Conservation (phyloP, 2,329 filamentous ascomycete species). For the Plenodomus biglobosus region DNA sequence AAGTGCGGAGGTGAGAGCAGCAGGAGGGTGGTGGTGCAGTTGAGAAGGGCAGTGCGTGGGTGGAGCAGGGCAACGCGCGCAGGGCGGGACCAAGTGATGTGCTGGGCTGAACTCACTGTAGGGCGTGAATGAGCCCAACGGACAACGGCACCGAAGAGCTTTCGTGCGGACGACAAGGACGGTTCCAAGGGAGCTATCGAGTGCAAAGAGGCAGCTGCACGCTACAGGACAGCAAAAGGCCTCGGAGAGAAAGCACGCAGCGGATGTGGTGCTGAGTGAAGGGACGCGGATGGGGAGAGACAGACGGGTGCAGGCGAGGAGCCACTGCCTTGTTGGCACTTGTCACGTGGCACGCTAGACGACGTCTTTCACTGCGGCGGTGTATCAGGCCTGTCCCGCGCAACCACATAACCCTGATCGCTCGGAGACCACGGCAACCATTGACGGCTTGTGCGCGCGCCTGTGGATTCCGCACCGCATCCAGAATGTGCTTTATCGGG, state of each 20-base stretch:
- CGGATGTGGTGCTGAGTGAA: constrained; percentile 21
- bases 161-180: constrained; percentile 12
- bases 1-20: constrained; percentile 12
- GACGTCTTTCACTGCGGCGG: constrained; percentile 18
- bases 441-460: constrained; percentile 2
- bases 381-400: constrained; percentile 11
- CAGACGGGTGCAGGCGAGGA: constrained; percentile 16
- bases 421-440: constrained; percentile 12
- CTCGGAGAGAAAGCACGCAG: constrained; percentile 30
- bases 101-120: constrained; percentile 40
- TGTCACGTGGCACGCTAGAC: constrained; percentile 20
- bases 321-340: constrained; percentile 14
- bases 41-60: constrained; percentile 13
- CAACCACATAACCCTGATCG: neutral
- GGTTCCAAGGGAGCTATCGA: constrained; percentile 18
- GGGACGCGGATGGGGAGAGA: constrained; percentile 23
- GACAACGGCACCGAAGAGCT: constrained; percentile 27
- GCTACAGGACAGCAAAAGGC: constrained; percentile 30
- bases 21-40: constrained; percentile 11
- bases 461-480: constrained; percentile 1
- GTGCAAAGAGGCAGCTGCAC: constrained; percentile 34
- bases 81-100: constrained; percentile 26
- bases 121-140: constrained; percentile 45
- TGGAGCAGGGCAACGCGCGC: constrained; percentile 8
- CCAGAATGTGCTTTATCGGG: constrained; percentile 8